Conservation (phyloP, 1,284 basidiomycete genomes). For the Tylopilus sp. region DNA sequence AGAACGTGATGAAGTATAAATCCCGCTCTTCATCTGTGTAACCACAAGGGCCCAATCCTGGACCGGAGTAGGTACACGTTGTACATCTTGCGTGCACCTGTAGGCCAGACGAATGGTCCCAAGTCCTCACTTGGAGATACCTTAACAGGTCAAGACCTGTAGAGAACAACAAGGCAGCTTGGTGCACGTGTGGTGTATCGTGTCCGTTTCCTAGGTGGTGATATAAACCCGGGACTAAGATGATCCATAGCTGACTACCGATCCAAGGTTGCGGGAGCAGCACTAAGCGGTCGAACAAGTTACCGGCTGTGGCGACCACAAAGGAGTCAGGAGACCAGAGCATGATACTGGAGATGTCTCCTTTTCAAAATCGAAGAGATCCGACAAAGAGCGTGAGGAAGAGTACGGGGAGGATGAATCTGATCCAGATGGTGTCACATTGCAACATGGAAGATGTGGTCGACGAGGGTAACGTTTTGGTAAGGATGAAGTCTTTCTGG, state of each 20-base stretch:
- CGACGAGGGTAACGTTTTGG: neutral
- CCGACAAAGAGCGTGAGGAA: neutral
- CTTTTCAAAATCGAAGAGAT: neutral
- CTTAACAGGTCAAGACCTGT: neutral
- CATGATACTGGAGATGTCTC: neutral
- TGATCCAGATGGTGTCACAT: neutral
- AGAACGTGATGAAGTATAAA: too few relatives aligned
- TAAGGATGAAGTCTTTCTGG: neutral
- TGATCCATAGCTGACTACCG: too few relatives aligned
- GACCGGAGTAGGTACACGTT: neutral
- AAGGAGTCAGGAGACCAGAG: neutral
- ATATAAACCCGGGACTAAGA: too few relatives aligned
- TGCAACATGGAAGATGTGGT: neutral
- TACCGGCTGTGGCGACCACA: neutral
- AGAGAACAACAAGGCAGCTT: too few relatives aligned
- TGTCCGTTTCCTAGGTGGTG: too few relatives aligned
- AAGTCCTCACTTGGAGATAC: neutral
- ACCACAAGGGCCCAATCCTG: neutral
- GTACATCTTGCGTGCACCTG: neutral
- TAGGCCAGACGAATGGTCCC: neutral
- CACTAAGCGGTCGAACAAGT: neutral
- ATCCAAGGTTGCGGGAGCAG: too few relatives aligned
- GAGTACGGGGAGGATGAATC: neutral
- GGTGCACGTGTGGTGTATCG: too few relatives aligned
- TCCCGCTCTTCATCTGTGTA: too few relatives aligned